phyloP scores from a whole-genome alignment of 768 basidiomycete species.

The Asterophora lycoperdoides region DNA sequence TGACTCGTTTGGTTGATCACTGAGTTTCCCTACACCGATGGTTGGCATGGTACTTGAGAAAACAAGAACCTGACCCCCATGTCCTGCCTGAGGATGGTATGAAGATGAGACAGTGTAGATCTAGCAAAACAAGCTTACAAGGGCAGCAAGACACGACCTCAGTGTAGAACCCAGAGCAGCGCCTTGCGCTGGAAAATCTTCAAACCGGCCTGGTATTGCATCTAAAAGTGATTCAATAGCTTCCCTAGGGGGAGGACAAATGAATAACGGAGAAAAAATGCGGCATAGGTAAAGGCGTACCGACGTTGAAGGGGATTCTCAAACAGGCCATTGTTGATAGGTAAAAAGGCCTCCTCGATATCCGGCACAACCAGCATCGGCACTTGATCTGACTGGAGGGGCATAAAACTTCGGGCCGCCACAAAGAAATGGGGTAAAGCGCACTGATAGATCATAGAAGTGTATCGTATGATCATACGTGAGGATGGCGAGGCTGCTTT shows the following conservation, averaged over 20 bases:
- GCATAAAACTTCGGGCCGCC: conserved; percentile 21
- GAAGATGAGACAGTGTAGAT: not conserved
- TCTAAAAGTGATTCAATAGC: conserved; percentile 66
- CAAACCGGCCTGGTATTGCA: conserved; percentile 59
- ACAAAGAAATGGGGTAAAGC: conserved; percentile 24
- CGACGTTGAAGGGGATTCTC: conserved; percentile 69
- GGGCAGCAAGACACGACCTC: conserved; percentile 61
- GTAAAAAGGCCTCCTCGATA: conserved; percentile 89
- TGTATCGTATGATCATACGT: conserved; percentile 80
- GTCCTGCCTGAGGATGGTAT: conserved; percentile 41
- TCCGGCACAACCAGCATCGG: conserved; percentile 82
- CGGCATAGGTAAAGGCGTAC: conserved; percentile 36
- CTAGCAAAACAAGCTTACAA: conserved; percentile 43
- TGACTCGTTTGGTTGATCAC: conserved; percentile 52
- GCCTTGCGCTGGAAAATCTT: conserved; percentile 40
- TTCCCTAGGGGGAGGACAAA: conserved; percentile 35
- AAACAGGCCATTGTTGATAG: conserved; percentile 67
- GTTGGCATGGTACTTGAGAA: conserved; percentile 72
- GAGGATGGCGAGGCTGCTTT: conserved; percentile 67
- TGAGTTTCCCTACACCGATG: conserved; percentile 68
- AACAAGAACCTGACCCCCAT: conserved; percentile 72
- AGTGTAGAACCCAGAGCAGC: conserved; percentile 80
- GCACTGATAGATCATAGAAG: conserved; percentile 86
- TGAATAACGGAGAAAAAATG: not conserved
- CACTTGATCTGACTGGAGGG: conserved; percentile 44